phyloP scores from a whole-genome alignment of 306 rosid genomes.

The Albizia julibrissin region DNA sequence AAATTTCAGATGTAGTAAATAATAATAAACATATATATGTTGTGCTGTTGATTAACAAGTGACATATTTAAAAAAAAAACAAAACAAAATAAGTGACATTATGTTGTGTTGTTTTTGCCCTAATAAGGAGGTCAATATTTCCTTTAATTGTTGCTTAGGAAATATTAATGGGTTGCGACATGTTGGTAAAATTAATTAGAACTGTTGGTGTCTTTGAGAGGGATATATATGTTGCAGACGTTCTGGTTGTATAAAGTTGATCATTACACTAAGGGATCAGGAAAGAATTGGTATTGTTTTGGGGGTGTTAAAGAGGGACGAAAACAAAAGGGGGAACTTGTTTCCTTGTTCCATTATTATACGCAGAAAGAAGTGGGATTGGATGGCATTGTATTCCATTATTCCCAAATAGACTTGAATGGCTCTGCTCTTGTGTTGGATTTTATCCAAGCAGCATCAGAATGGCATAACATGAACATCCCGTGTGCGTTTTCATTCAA shows the following conservation, averaged over 20 bases:
- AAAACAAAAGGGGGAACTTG: background rate
- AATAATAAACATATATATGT: background rate
- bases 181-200: background rate
- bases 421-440: conserved; percentile 4
- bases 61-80: background rate
- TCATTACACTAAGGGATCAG: background rate
- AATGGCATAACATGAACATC: conserved; percentile 9
- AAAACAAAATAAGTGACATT: too few relatives aligned
- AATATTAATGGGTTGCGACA: background rate
- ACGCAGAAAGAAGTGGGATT: background rate
- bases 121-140: background rate
- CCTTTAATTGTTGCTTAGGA: background rate
- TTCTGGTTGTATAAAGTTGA: background rate
- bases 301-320: background rate
- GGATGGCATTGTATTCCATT: conserved; percentile 33
- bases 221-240: background rate
- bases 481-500: background rate
- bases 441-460: conserved; percentile 20
- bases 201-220: background rate
- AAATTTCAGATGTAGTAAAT: background rate
- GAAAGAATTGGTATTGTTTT: conserved; percentile 6
- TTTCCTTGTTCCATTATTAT: background rate
- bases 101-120: background rate
- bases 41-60: background rate
- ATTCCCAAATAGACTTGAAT: conserved; percentile 31